Evolutionary conservation across 2,329 filamentous ascomycete species (phyloP), one percentile per base, ranked within the genome.

Genomic region (Dactylellina leptospora): DNA sequence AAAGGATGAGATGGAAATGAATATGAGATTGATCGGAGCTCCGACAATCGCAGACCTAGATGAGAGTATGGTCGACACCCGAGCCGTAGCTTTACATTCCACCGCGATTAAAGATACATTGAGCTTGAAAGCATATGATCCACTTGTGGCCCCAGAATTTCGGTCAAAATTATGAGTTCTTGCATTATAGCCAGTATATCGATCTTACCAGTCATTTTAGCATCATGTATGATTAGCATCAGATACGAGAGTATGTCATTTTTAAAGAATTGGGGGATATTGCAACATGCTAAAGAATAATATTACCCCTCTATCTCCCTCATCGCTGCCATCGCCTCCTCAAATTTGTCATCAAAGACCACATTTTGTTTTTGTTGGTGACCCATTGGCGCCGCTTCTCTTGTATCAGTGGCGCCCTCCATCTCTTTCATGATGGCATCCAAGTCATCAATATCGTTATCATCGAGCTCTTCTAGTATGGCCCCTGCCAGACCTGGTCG

Each of bases 1-100:
- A 76, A 92, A 91, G 82, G 95, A 97, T 78, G 95, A 99, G 84
- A 91, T 99, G 86, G 92, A 96, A 82, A 97, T 97, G 93, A 95
- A 93, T 78, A 97, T 99, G 95, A 87, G 95, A 4, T 82, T 99
- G 74, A 92, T 99, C 76, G 95, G 95, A 8, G 90, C 88, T 69
- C 86, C 84, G 18, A 88, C 81, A 71, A 80, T 99, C 28, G 87
- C 87, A 33, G 88, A 99, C 76, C 82, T 99, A 74, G 91, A 90
- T 74, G 89, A 93, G 0, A 88, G 87, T 23, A 82, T 99, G 80
- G 80, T 99, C 18, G 95, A 99, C 79, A 86, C 87, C 0, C 91
- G 89, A 20, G 68, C 59, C 1, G 68, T 72, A 11, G 68, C 59
- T 20, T 5, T 72, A 8, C 68, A 72, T 38, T 64, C 68, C 22